Evolutionary conservation across 345 rosid species (phyloP).

Genomic region (Citrus mangshanensis): DNA sequence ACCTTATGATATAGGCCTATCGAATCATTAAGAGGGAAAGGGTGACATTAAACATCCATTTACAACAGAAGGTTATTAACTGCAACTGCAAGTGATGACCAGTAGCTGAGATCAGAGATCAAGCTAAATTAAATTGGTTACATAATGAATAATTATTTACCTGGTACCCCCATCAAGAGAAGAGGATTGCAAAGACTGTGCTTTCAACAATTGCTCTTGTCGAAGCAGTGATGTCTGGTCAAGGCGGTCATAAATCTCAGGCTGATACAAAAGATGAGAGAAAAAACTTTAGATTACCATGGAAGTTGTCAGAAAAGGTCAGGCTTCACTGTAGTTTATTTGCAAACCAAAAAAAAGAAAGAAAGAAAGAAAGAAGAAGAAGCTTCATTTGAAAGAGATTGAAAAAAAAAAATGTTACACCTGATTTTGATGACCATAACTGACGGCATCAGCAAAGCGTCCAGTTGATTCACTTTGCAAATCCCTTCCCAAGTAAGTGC

Average conservation of each 20-base stretch:
- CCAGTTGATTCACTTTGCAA: constrained; percentile 61
- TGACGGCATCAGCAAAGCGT: constrained; percentile 67
- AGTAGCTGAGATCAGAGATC: constrained; percentile 6
- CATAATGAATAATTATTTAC: constrained; percentile 35
- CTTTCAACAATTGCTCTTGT: constrained; percentile 77
- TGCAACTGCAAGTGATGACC: not conserved
- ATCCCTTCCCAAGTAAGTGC: constrained; percentile 69
- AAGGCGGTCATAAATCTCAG: constrained; percentile 70
- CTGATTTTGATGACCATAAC: constrained; percentile 78
- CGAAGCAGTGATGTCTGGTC: constrained; percentile 79
- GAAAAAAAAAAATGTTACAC: constrained; percentile 26
- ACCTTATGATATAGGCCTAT: constrained; percentile 16
- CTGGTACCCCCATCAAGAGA: constrained; percentile 74
- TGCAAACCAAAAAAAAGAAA: not conserved
- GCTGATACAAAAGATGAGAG: constrained; percentile 34
- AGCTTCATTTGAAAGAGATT: not conserved
- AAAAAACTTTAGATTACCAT: constrained; percentile 1
- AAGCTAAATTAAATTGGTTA: constrained; percentile 8
- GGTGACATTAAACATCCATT: constrained; percentile 26
- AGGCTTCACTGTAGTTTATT: not conserved
- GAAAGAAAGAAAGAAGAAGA: not conserved
- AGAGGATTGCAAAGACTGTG: constrained; percentile 65
- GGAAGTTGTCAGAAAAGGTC: not conserved
- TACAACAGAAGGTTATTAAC: not conserved
- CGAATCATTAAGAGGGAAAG: constrained; percentile 18